Conservation (phyloP, 805 yeast genomes). For the Myxozyma lipomycoides region DNA sequence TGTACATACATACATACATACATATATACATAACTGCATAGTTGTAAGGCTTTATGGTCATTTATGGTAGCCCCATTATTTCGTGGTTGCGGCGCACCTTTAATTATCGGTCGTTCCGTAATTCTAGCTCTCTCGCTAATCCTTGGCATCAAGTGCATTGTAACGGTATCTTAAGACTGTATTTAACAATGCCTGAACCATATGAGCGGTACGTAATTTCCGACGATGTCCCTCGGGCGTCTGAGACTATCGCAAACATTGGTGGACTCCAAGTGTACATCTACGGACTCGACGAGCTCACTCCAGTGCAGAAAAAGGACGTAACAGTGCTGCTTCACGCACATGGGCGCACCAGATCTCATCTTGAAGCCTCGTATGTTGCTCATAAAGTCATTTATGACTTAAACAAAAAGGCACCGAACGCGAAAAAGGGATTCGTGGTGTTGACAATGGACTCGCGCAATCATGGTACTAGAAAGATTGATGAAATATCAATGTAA, state of each 20-base stretch:
- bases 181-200: not conserved
- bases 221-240: conserved; percentile 16
- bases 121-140: too few relatives aligned
- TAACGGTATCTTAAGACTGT: too few relatives aligned
- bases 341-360: conserved; percentile 47
- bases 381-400: conserved; percentile 41
- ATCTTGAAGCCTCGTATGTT: conserved; percentile 41
- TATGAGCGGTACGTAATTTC: conserved; percentile 15
- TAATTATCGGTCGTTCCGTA: too few relatives aligned
- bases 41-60: too few relatives aligned
- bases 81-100: too few relatives aligned
- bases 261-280: conserved; percentile 49
- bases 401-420: conserved; percentile 26
- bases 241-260: conserved; percentile 31
- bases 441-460: conserved; percentile 52
- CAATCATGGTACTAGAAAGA: conserved; percentile 52
- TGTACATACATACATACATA: too few relatives aligned
- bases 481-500: conserved; percentile 13
- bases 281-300: conserved; percentile 41
- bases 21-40: too few relatives aligned
- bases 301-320: conserved; percentile 26
- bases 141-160: too few relatives aligned
- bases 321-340: conserved; percentile 44
- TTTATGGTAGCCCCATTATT: too few relatives aligned
- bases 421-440: conserved; percentile 35